Base-by-base conservation (phyloP, 108 stramenopile genomes). In the Fistulifera pelliculosa region DNA sequence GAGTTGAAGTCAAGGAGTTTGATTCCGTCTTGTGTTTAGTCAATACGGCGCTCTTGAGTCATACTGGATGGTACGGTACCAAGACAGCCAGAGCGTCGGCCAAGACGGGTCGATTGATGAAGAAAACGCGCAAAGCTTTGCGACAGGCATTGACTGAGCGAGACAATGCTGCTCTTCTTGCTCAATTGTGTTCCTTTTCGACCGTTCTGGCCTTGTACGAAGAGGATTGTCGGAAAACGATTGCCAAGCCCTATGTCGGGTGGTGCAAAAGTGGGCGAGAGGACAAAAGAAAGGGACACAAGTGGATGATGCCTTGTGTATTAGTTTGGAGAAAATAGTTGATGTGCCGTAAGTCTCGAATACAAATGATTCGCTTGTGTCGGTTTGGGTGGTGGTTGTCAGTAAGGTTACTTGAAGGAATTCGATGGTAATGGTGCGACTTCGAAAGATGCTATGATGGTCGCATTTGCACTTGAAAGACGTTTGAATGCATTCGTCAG, bases 1-100 rank as follows among this genome's bases (percentile, higher is more conserved):
- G 77, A 22, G 67, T 66, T 50, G 85, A 91, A 79, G 86, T 79
- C 26, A 84, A 69, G 22, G 39, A 59, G 17, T 59, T 91, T 28
- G 90, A 91, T 66, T 83, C 83, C 7, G 85, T 91, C 21, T 60
- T 91, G 22, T 80, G 86, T 44, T 57, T 91, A 38, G 80, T 91
- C 57, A 87, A 87, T 45, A 87, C 81, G 28, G 90, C 85, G 38
- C 59, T 85, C 62, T 59, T 91, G 55, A 77, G 74, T 57, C 83
- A 85, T 61, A 57, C 66, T 16, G 89, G 89, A 6, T 49, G 43
- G 38, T 84, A 73, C 64, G 65, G 74, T 2, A 77, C 80, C 1
- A 43, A 48, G 19, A 60, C 59, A 6, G 54, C 60, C n/a, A 54
- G 41, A 0, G 53, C 73, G 22, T 68, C 80, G 14, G 83, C 81